Evolutionary conservation across 2,329 filamentous ascomycete genomes (phyloP).

Genomic region (Colletotrichum australisinense): DNA sequence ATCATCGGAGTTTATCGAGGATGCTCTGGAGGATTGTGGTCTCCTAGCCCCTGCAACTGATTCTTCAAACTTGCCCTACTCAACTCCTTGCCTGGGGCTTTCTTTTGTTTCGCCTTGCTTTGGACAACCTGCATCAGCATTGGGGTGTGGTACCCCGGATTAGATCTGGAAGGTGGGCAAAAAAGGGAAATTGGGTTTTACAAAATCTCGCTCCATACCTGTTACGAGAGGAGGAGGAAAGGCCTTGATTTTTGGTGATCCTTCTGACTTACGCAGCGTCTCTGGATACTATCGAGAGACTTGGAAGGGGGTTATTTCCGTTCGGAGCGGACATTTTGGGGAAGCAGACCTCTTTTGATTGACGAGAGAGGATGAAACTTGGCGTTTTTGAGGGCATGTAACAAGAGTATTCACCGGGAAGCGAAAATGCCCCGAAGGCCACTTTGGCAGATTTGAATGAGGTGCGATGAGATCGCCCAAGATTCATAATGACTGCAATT

Average conservation of each 20-base stretch:
- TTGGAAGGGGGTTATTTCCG: neutral
- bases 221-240: neutral
- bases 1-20: neutral
- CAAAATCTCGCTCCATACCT: neutral
- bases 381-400: conserved; percentile 25
- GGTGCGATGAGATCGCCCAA: neutral
- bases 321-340: neutral
- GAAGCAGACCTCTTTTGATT: neutral
- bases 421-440: conserved; percentile 18
- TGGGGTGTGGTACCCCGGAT: neutral
- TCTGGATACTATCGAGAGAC: neutral
- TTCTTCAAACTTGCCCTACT: neutral
- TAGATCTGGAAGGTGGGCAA: neutral
- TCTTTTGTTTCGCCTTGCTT: conserved; percentile 14
- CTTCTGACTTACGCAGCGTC: neutral
- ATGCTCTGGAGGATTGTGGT: neutral
- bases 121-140: conserved; percentile 23
- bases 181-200: neutral
- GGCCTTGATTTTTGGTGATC: neutral
- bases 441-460: conserved; percentile 15
- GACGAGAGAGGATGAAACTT: neutral
- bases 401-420: conserved; percentile 22
- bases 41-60: neutral
- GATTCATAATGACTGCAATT: neutral
- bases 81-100: neutral